A percentile compares a stretch with the other conserved stretches of the same genome.
phyloP scores from a whole-genome alignment of 257 asterid genomes.

The Apocynum venetum region DNA sequence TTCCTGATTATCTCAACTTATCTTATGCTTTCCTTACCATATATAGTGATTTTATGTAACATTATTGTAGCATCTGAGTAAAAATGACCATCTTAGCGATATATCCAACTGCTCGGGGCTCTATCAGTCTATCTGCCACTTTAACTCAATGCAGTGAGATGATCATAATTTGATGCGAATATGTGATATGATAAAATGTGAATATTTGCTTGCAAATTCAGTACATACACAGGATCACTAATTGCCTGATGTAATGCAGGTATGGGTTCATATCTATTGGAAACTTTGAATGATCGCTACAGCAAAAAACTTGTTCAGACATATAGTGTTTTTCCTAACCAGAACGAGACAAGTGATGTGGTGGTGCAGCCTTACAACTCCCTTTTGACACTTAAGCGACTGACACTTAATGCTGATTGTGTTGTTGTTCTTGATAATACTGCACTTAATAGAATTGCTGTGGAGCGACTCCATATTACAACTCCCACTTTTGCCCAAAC shows the following conservation, averaged over 20 bases:
- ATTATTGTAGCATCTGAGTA: not conserved
- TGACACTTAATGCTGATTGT: slow-evolving; percentile 95
- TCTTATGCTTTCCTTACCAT: not conserved
- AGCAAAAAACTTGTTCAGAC: slow-evolving; percentile 98
- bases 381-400: slow-evolving; percentile 86
- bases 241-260: slow-evolving; percentile 45
- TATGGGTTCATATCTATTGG: slow-evolving; percentile 97
- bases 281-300: slow-evolving; percentile 92
- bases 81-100: not conserved
- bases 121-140: too few relatives aligned
- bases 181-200: not conserved
- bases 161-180: not conserved
- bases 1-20: not conserved
- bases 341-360: slow-evolving; percentile 97
- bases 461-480: slow-evolving; percentile 84
- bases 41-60: not conserved
- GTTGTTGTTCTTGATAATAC: slow-evolving; percentile 99
- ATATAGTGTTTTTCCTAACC: slow-evolving; percentile 98
- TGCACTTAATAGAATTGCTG: slow-evolving; percentile 93
- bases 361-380: slow-evolving; percentile 99
- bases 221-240: slow-evolving; percentile 2
- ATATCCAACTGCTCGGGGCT: not conserved
- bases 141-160: not conserved
- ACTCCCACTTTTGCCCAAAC: slow-evolving; percentile 96
- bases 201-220: not conserved